phyloP scores from a whole-genome alignment of 192 early-diverging fungal species.

The Mortierella claussenii region DNA sequence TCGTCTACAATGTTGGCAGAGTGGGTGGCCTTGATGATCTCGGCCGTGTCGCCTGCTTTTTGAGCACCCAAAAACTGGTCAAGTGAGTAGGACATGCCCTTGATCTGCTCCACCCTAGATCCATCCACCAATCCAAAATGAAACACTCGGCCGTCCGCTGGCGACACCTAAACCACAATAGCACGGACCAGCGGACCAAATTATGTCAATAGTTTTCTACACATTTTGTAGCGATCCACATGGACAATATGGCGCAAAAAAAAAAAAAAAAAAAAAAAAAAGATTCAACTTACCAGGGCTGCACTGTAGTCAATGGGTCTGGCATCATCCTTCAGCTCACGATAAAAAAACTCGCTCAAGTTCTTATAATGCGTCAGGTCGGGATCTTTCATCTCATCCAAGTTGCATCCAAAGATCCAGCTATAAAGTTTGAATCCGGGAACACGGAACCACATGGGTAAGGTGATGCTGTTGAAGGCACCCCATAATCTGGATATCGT shows the following conservation, averaged over 20 bases:
- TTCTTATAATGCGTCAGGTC: conserved; percentile 85
- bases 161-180: conserved; percentile 67
- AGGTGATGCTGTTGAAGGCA: conserved; percentile 81
- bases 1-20: conserved; percentile 77
- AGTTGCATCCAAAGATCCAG: conserved; percentile 87
- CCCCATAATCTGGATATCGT: conserved; percentile 94
- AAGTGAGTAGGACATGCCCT: conserved; percentile 92
- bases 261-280: neutral
- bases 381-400: conserved; percentile 93
- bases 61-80: conserved; percentile 84
- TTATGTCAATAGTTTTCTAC: neutral
- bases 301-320: conserved; percentile 78
- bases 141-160: conserved; percentile 92
- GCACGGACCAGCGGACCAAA: neutral
- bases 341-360: conserved; percentile 93
- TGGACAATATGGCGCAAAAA: no score
- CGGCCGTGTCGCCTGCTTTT: conserved; percentile 25
- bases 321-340: conserved; percentile 80
- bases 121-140: conserved; percentile 87
- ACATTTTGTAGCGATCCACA: no score
- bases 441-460: conserved; percentile 80
- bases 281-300: conserved; percentile 61
- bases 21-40: conserved; percentile 63
- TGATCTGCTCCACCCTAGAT: conserved; percentile 91
- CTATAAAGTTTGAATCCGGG: conserved; percentile 85